phyloP scores from a whole-genome alignment of 2,329 filamentous ascomycete genomes.

The Phaeosphaeriaceae sp. region DNA sequence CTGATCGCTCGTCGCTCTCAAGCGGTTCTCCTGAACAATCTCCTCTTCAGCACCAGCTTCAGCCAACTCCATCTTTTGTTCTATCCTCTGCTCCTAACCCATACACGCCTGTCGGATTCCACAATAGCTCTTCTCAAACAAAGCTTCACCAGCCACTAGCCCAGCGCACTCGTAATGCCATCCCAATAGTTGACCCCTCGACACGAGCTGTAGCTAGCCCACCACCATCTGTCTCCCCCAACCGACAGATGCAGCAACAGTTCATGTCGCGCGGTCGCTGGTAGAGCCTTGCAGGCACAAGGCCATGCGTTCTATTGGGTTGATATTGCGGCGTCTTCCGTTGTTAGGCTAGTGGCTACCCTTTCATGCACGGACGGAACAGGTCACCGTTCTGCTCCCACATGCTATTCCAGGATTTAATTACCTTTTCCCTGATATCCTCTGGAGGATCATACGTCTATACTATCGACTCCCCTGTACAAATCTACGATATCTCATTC shows the following conservation, averaged over 20 bases:
- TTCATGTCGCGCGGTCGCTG: conserved; percentile 55
- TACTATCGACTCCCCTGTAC: conserved; percentile 50
- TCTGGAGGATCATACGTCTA: conserved; percentile 49
- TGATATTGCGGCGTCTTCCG: conserved; percentile 46
- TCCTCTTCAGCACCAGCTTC: conserved; percentile 82
- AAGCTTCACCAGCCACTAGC: conserved; percentile 92
- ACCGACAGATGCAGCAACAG: conserved; percentile 65
- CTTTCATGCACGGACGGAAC: conserved; percentile 22
- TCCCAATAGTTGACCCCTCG: conserved; percentile 95
- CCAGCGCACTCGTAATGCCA: conserved; percentile 89
- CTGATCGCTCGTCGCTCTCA: conserved; percentile 92
- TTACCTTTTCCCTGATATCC: conserved; percentile 46
- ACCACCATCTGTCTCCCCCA: conserved; percentile 73
- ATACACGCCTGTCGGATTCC: conserved; percentile 66
- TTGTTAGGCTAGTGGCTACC: conserved; percentile 50
- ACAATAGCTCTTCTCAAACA: conserved; percentile 61
- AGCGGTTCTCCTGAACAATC: conserved; percentile 93
- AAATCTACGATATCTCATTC: conserved; percentile 51
- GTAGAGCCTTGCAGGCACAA: conserved; percentile 49
- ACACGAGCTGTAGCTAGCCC: conserved; percentile 92
- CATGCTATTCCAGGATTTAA: conserved; percentile 36
- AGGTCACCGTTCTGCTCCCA: too few species aligned
- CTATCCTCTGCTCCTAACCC: conserved; percentile 69
- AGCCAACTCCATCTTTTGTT: conserved; percentile 72
- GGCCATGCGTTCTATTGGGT: conserved; percentile 40